Conservation (phyloP, 176 grass and related monocot species). For the maize (Zea mays) region DNA sequence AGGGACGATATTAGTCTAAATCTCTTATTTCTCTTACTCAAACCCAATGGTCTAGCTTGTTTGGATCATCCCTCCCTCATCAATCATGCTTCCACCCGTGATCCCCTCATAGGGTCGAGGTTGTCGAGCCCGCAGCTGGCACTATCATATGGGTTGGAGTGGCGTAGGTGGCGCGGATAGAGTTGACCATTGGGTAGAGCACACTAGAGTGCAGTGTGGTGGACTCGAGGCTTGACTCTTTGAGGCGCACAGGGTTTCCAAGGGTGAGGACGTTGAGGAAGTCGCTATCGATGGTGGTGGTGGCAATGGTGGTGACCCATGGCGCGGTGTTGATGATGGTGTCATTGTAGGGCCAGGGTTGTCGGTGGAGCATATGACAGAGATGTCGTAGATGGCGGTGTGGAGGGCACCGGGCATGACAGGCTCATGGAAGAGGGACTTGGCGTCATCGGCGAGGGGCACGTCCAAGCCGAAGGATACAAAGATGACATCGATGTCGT, state of each 20-base stretch:
- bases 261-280: slow-evolving; percentile 60
- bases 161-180: not conserved
- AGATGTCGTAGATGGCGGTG: slow-evolving; percentile 37
- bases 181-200: slow-evolving; percentile 41
- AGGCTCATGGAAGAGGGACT: slow-evolving; percentile 32
- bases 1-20: too few relatives aligned
- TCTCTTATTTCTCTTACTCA: too few relatives aligned
- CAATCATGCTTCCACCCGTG: too few relatives aligned
- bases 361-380: slow-evolving; percentile 66
- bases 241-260: slow-evolving; percentile 36
- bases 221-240: slow-evolving; percentile 41
- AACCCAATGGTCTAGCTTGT: too few relatives aligned
- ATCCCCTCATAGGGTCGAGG: too few relatives aligned
- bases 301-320: slow-evolving; percentile 72
- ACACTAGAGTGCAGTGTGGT: not conserved
- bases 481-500: slow-evolving; percentile 63
- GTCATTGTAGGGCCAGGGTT: slow-evolving; percentile 44
- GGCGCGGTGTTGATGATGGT: slow-evolving; percentile 58
- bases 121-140: slow-evolving; percentile 2
- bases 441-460: not conserved
- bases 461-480: slow-evolving; percentile 55
- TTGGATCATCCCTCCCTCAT: too few relatives aligned
- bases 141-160: not conserved
- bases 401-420: slow-evolving; percentile 66
- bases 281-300: slow-evolving; percentile 67